phyloP scores from a whole-genome alignment of 169 alveolate genomes.

The Eimeria sp. region DNA sequence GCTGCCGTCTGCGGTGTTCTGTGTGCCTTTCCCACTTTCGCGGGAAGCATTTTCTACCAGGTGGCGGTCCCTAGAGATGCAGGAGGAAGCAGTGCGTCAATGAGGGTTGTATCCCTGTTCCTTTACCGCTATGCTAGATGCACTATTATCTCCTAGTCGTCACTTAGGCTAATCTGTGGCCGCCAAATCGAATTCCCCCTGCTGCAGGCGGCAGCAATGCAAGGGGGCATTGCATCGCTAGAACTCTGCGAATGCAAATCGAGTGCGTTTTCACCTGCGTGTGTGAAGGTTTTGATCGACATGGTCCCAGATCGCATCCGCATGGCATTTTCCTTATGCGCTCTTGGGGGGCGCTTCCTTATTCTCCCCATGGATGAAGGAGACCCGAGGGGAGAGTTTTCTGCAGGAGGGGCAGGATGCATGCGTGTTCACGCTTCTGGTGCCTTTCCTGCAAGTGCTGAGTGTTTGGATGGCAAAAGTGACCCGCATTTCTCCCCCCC shows the following conservation, averaged over 20 bases:
- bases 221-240: background rate
- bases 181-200: background rate
- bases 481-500: background rate
- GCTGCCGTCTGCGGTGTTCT: slow-evolving; percentile 63
- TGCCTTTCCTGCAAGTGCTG: slow-evolving; percentile 55
- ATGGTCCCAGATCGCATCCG: slow-evolving; percentile 63
- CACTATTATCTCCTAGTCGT: background rate
- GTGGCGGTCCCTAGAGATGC: slow-evolving; percentile 71
- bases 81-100: slow-evolving; percentile 63
- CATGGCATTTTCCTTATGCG: slow-evolving; percentile 11
- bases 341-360: slow-evolving; percentile 44
- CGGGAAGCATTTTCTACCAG: slow-evolving; percentile 26
- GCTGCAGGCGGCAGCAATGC: background rate
- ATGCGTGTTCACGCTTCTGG: slow-evolving; percentile 59
- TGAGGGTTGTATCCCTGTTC: background rate
- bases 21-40: slow-evolving; percentile 24
- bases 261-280: background rate
- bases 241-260: background rate
- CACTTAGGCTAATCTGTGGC: background rate
- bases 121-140: background rate
- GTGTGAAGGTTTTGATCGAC: slow-evolving; percentile 46
- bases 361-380: slow-evolving; percentile 27
- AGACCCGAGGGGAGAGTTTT: background rate
- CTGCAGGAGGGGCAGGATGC: background rate
- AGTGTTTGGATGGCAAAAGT: background rate